A percentile compares a stretch with the other conserved stretches of the same genome.
Conservation (phyloP, 2,329 filamentous ascomycete species). For the Clarireedia paspali region DNA sequence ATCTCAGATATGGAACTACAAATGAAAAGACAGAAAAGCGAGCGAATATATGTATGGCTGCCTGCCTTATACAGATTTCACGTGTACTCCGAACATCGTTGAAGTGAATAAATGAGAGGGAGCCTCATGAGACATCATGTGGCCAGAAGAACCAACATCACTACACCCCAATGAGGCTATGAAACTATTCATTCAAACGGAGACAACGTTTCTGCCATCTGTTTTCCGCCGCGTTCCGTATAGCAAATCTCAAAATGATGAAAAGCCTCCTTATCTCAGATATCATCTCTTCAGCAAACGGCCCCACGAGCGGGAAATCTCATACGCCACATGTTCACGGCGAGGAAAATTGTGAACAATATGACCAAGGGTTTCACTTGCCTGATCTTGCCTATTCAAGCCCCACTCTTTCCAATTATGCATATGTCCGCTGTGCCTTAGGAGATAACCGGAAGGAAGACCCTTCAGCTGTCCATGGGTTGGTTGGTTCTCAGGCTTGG, state of each 20-base stretch:
- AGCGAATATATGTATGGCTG: conserved; percentile 2
- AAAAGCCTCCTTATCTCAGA: neutral
- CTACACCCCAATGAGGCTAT: neutral
- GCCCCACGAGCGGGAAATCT: neutral
- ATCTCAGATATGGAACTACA: neutral
- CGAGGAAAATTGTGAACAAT: no score
- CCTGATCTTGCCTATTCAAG: neutral
- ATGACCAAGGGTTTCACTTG: neutral
- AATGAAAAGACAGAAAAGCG: neutral
- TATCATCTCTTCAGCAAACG: neutral
- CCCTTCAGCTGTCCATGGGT: conserved; percentile 5
- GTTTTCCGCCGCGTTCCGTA: neutral
- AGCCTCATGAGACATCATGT: neutral
- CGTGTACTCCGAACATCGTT: neutral
- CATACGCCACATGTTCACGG: no score
- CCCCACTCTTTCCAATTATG: neutral
- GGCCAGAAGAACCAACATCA: neutral
- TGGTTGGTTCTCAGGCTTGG: neutral
- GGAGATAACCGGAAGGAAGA: neutral
- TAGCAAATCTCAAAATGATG: neutral
- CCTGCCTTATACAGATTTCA: neutral
- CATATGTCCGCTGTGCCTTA: neutral
- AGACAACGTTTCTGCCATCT: neutral
- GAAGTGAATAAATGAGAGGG: no score
- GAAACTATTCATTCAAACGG: neutral